Percentiles rank a stretch among this genome's conserved stretches.
Evolutionary conservation across 1,139 yeast genomes (phyloP).

Genomic region (Lodderomyces pseudojiufengensis): DNA sequence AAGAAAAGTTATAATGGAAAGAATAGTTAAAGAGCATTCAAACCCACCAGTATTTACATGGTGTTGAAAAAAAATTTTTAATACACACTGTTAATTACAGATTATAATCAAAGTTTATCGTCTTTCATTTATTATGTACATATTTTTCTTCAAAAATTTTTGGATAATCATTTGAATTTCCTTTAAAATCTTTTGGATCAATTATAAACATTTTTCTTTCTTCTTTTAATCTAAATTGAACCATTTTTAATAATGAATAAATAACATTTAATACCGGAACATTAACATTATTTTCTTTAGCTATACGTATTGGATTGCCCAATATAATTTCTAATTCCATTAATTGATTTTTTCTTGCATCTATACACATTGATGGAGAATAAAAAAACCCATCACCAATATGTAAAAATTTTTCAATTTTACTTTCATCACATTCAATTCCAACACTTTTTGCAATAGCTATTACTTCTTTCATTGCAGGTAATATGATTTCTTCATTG

Average conservation of each 20-base stretch:
- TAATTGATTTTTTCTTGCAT: constrained; percentile 63
- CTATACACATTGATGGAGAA: constrained; percentile 73
- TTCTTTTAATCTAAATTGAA: constrained; percentile 61
- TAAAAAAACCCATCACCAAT: constrained; percentile 64
- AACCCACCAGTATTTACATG: constrained; percentile 70
- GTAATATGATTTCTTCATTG: constrained; percentile 45
- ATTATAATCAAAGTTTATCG: too few relatives aligned
- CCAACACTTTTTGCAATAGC: constrained; percentile 65
- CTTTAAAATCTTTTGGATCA: constrained; percentile 25
- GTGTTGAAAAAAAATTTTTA: constrained; percentile 51
- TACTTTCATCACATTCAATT: constrained; percentile 40
- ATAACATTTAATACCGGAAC: constrained; percentile 59
- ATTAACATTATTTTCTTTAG: constrained; percentile 48
- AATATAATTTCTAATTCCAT: constrained; percentile 69
- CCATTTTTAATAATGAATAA: constrained; percentile 53
- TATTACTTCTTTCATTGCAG: constrained; percentile 65
- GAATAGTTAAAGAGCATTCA: constrained; percentile 53
- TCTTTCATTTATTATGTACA: constrained; percentile 1
- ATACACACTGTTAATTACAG: too few relatives aligned
- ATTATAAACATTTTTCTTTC: constrained; percentile 39
- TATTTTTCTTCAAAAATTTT: constrained; percentile 19
- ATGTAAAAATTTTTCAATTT: constrained; percentile 48
- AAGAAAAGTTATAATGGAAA: constrained; percentile 55
- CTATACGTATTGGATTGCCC: constrained; percentile 67
- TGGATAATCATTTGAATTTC: constrained; percentile 31